These are phyloP conservation scores for Metschnikowia similis DNA, from an alignment of 805 yeast genomes.

Conservation along the genomic window DNA sequence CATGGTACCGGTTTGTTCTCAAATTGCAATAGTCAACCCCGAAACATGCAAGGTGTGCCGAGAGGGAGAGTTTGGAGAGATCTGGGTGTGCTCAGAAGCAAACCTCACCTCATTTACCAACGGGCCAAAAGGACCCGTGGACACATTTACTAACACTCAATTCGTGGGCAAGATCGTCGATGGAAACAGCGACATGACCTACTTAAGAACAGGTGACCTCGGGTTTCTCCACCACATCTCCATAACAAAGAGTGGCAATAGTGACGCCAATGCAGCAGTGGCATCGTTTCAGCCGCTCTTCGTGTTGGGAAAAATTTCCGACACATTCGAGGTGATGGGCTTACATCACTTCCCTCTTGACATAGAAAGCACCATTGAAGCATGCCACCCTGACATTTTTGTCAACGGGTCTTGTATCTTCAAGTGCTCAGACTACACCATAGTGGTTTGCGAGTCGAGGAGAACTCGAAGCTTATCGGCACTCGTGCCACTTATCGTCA, in stretches of 20 bases:
- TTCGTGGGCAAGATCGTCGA: conserved; percentile 61
- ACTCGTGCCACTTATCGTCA: conserved; percentile 77
- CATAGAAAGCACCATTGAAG: conserved; percentile 53
- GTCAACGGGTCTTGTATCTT: conserved; percentile 60
- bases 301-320: conserved; percentile 78
- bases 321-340: conserved; percentile 88
- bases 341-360: conserved; percentile 87
- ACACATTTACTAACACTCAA: conserved; percentile 46
- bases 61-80: conserved; percentile 93
- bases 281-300: conserved; percentile 69
- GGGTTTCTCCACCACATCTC: conserved; percentile 83
- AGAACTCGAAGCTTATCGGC: conserved; percentile 56
- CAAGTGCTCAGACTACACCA: conserved; percentile 75
- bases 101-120: conserved; percentile 60
- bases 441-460: conserved; percentile 66
- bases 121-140: conserved; percentile 49
- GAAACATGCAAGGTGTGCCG: conserved; percentile 76
- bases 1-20: conserved; percentile 91
- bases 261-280: conserved; percentile 25
- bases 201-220: conserved; percentile 87
- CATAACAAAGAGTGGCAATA: conserved; percentile 35
- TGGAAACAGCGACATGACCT: conserved; percentile 59
- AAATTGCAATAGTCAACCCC: conserved; percentile 91
- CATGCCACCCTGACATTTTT: conserved; percentile 54
- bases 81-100: conserved; percentile 92